Conservation (phyloP, 768 basidiomycete genomes). For the Boletus reticulatus region DNA sequence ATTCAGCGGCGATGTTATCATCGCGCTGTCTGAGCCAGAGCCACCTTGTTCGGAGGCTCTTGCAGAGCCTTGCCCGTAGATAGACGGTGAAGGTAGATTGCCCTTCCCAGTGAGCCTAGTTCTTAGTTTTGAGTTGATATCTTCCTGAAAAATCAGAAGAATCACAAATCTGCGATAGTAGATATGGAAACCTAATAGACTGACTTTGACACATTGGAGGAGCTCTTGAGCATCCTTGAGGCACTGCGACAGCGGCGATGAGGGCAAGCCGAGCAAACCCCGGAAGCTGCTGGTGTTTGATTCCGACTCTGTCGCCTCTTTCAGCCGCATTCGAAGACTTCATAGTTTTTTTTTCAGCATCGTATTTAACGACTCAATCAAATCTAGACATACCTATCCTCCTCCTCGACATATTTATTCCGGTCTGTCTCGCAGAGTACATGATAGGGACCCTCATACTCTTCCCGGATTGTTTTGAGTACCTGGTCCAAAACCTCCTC, state of each 20-base stretch:
- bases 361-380: not conserved
- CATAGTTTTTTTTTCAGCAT: not conserved
- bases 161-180: not conserved
- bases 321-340: constrained; percentile 10
- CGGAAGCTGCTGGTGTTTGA: not conserved
- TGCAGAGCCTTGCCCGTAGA: not conserved
- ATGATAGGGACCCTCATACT: not conserved
- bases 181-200: not conserved
- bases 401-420: not conserved
- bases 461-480: not conserved
- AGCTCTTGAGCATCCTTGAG: constrained; percentile 5
- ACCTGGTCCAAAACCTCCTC: not conserved
- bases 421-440: constrained; percentile 6
- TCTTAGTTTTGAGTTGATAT: constrained; percentile 1
- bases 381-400: not conserved
- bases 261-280: constrained; percentile 4
- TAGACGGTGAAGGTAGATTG: not conserved
- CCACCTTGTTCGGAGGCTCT: not conserved
- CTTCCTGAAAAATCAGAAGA: not conserved
- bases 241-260: constrained; percentile 1
- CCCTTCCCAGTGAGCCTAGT: not conserved
- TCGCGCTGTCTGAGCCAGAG: not conserved
- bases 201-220: constrained; percentile 3
- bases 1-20: not conserved
- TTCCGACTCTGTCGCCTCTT: not conserved